phyloP scores from a whole-genome alignment of 2,329 filamentous ascomycete genomes.

The Exophiala aquamarina region DNA sequence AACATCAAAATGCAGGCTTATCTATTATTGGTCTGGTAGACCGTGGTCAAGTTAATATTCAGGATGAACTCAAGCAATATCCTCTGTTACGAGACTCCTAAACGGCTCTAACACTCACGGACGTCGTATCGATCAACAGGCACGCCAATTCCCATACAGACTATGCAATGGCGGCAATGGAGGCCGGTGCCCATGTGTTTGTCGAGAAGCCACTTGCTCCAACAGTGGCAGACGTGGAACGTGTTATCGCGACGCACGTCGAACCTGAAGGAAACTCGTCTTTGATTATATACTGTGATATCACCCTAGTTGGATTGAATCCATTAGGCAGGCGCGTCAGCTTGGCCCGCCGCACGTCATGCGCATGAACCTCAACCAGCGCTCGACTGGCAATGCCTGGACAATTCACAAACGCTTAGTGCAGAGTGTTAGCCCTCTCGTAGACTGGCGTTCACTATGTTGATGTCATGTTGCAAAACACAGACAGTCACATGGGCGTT shows the following conservation, averaged over 20 bases:
- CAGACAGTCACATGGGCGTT: constrained; percentile 24
- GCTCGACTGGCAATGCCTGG: constrained; percentile 21
- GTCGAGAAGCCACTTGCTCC: constrained; percentile 25
- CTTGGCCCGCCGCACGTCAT: constrained; percentile 26
- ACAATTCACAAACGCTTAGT: constrained; percentile 22
- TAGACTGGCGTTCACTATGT: constrained; percentile 26
- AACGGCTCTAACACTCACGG: constrained; percentile 15
- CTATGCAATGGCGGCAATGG: constrained; percentile 22
- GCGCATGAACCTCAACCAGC: constrained; percentile 26
- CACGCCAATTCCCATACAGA: constrained; percentile 22
- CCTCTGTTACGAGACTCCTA: constrained; percentile 8
- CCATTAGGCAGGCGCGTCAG: constrained; percentile 22
- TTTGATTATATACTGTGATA: constrained; percentile 46
- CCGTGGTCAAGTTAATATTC: constrained; percentile 11
- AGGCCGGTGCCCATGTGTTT: constrained; percentile 24
- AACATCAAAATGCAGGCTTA: constrained; percentile 22
- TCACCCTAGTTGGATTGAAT: constrained; percentile 27
- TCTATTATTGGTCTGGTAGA: constrained; percentile 20
- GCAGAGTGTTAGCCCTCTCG: constrained; percentile 19
- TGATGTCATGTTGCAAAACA: constrained; percentile 26
- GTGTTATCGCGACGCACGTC: constrained; percentile 43
- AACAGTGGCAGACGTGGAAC: constrained; percentile 46
- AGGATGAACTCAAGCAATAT: constrained; percentile 13
- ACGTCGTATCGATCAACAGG: constrained; percentile 24
- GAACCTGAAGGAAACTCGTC: constrained; percentile 51